Evolutionary conservation across 192 early-diverging fungal species (phyloP).

Genomic region (Rhizophagus prolifer): DNA sequence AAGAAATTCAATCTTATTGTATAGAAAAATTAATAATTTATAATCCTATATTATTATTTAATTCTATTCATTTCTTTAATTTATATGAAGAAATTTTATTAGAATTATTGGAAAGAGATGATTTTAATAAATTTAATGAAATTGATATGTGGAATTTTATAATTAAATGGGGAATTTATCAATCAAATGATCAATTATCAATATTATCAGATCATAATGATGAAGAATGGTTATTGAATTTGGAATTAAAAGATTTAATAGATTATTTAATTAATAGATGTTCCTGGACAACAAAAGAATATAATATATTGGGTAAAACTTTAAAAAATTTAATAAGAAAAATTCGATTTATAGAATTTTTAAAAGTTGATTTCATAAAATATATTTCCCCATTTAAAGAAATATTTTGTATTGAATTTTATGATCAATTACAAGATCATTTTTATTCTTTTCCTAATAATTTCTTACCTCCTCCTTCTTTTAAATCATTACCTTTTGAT

Average conservation of each 20-base stretch:
- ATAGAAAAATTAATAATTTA: background rate
- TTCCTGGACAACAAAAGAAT: background rate
- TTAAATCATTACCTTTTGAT: background rate
- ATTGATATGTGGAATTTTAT: constrained; percentile 2
- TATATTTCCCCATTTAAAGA: background rate
- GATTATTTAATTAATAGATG: background rate
- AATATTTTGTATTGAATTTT: background rate
- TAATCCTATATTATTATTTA: background rate
- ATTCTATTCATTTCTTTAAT: background rate
- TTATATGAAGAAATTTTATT: constrained; percentile 10
- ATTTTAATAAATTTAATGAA: constrained; percentile 17
- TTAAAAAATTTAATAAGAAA: background rate
- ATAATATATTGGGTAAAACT: background rate
- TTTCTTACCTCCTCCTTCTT: background rate
- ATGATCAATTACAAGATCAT: background rate
- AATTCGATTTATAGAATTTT: background rate
- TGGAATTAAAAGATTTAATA: background rate
- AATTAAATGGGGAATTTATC: constrained; percentile 11
- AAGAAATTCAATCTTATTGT: constrained; percentile 14
- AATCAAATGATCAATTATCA: background rate
- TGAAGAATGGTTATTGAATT: background rate
- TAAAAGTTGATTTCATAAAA: background rate
- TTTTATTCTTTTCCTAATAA: background rate
- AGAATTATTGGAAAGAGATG: constrained; percentile 11
- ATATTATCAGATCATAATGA: background rate